Base-by-base conservation (phyloP, 257 asterid genomes). In the Gentiana dahurica region DNA sequence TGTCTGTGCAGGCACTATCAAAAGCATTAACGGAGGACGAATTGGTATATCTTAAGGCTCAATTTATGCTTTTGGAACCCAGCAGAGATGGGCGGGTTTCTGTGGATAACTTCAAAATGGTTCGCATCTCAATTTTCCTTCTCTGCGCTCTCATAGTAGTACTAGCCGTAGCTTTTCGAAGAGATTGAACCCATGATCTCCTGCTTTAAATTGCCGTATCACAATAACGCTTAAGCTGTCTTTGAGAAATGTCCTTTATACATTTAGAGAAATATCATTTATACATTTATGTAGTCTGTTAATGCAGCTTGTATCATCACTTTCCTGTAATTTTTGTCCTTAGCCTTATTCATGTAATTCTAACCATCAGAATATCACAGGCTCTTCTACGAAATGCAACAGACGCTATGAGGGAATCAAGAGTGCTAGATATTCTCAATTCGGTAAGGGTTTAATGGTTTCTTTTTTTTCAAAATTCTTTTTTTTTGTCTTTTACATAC, bases 61-160 rank as follows among this genome's bases (percentile, higher is more conserved):
- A 87, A 54, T 90, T 90, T 77, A 68, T 79, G 89, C 95, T 87
- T 71, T 61, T 90, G 76, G 96, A 87, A 62, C 98, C 98, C 51
- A 64, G 70, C 51, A 84, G 79, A 64, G 97, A 90, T 49, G 96
- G 95, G 12, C 73, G 71, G 24, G 79, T 90, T 59, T 80, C 95
- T 50, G 79, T 84, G 3, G 95, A 87, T 43, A 81, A 89, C 78
- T 89, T 89, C 73, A 83, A 77, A 68, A 74, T 71, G 89, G 95
- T 87, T 49, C 13, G 64, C 34, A 35, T 35, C 45, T 55, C 52
- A 36, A 34, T 51, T 37, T 54, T 38, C 35, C 49, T 36, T 12
- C 39, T 6, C 50, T 37, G 34, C 24, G 33, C 51, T 37, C 13
- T 13, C 45, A 2, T 1, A 12, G 32, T 34, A 41, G 6, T 41